Percentiles rank a stretch among this genome's conserved stretches.
Conservation (phyloP, 202 grass and related monocot species). For the Carex arenaria region DNA sequence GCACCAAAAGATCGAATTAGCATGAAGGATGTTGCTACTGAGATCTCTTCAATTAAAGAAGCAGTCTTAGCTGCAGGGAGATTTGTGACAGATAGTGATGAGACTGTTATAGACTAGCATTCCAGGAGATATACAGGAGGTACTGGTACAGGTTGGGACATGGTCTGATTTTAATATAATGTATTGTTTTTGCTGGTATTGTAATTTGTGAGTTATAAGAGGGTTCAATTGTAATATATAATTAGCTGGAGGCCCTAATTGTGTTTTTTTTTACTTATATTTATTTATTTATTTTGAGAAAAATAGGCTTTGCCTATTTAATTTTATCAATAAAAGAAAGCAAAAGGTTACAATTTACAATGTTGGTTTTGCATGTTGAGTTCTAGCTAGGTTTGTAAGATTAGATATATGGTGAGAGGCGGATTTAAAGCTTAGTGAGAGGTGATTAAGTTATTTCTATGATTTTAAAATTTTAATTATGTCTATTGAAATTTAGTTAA, state of each 20-base stretch:
- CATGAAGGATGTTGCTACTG: background rate
- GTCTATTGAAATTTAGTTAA: no score
- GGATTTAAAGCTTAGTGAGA: no score
- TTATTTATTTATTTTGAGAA: no score
- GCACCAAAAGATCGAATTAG: constrained; percentile 3
- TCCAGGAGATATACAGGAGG: background rate
- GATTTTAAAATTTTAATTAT: no score
- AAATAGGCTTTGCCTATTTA: no score
- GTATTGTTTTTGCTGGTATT: background rate
- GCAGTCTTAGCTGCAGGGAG: background rate
- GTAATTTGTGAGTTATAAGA: background rate
- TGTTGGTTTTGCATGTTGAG: no score
- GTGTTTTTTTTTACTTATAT: background rate
- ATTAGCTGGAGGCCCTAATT: background rate
- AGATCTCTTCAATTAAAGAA: background rate
- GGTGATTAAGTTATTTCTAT: no score
- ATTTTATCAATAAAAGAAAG: no score
- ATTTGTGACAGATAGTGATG: background rate
- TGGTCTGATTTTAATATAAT: background rate
- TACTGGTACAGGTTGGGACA: background rate
- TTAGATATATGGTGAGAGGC: no score
- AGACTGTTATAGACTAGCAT: background rate
- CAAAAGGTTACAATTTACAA: no score
- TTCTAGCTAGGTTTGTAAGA: no score
- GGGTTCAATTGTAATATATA: background rate